These are phyloP conservation scores for Nakazawaea wickerhamii DNA, from an alignment of 805 yeast genomes.

Conservation along the genomic window DNA sequence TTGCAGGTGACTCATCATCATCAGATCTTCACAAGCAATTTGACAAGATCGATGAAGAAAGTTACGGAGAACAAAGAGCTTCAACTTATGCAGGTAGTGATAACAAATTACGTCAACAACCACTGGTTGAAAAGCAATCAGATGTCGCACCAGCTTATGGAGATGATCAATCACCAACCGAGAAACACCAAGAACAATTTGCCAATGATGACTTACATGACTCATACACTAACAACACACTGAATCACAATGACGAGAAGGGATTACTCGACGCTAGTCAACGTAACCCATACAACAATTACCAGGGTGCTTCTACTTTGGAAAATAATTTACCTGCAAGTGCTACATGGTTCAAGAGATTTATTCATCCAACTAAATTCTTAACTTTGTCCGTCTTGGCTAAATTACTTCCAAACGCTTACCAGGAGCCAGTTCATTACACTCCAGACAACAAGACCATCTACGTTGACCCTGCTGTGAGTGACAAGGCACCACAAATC, in stretches of 20 bases:
- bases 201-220: neutral
- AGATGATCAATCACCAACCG: neutral
- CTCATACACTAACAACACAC: neutral
- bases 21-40: constrained; percentile 2
- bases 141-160: neutral
- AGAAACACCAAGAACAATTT: neutral
- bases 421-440: constrained; percentile 19
- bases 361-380: constrained; percentile 37
- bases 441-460: constrained; percentile 22
- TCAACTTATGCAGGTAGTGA: neutral
- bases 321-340: constrained; percentile 10
- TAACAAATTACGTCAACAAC: neutral
- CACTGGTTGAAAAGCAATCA: neutral
- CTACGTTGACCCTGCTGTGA: constrained; percentile 53
- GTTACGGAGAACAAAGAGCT: constrained; percentile 5
- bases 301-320: constrained; percentile 2
- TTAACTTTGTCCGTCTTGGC: constrained; percentile 37
- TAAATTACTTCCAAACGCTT: constrained; percentile 33
- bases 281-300: neutral
- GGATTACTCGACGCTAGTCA: neutral
- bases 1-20: constrained; percentile 8
- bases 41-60: constrained; percentile 1
- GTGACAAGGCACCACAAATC: constrained; percentile 52
- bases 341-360: constrained; percentile 23
- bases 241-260: constrained; percentile 10